Evolutionary conservation across 2,329 filamentous ascomycete genomes (phyloP).

Genomic region (Colletotrichum magnum): DNA sequence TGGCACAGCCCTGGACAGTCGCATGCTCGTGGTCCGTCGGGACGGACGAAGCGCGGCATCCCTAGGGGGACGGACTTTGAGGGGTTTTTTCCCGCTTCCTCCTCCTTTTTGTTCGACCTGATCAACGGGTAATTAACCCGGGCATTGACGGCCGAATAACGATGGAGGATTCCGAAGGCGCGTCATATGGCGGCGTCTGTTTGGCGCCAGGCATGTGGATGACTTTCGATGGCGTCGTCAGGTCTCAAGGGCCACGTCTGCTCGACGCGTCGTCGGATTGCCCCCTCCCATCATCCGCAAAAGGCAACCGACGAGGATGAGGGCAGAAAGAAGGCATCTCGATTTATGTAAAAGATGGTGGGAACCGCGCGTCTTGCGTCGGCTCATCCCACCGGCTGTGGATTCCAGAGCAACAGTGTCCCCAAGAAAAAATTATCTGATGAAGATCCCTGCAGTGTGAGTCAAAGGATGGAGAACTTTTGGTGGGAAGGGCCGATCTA

Average conservation of each 20-base stretch:
- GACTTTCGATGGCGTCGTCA: not conserved
- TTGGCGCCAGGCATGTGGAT: not conserved
- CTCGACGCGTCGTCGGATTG: not conserved
- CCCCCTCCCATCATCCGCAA: slow-evolving; percentile 11
- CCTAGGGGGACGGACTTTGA: no score
- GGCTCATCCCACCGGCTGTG: slow-evolving; percentile 31
- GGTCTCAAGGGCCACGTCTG: not conserved
- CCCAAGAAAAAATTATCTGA: slow-evolving; percentile 35
- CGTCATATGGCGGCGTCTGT: not conserved
- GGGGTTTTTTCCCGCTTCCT: no score
- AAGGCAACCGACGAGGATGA: not conserved
- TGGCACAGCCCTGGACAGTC: slow-evolving; percentile 31
- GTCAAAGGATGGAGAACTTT: slow-evolving; percentile 33
- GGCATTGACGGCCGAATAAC: slow-evolving; percentile 14
- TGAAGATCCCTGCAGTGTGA: slow-evolving; percentile 36
- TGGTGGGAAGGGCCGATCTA: slow-evolving; percentile 37
- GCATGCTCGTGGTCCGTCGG: not conserved
- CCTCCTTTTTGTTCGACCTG: no score
- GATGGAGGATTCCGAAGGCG: not conserved
- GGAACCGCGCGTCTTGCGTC: slow-evolving; percentile 26
- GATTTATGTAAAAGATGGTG: slow-evolving; percentile 10
- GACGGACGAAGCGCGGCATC: not conserved
- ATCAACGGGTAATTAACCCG: not conserved
- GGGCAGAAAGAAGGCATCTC: slow-evolving; percentile 8
- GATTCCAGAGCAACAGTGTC: slow-evolving; percentile 1